Base-by-base conservation (phyloP, 805 yeast species). In the Schwanniomyces sp. region DNA sequence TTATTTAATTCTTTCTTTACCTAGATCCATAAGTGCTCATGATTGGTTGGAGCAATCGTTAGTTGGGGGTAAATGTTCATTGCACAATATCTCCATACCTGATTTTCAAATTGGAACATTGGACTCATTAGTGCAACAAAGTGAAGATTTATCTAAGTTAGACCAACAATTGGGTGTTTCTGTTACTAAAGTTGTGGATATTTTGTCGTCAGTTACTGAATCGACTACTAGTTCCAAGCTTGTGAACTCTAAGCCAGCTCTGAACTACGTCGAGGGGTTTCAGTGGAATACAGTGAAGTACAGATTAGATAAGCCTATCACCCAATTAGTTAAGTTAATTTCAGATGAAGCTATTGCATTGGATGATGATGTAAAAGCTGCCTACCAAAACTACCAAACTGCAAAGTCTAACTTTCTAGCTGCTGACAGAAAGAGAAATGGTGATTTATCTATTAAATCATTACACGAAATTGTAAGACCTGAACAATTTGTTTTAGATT, bases 101-200 rank as follows among this genome's bases (percentile, higher is more conserved):
- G 82, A 78, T 52, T 92, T 94, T 69, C 92, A 94, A 67, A 89
- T 94, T 52, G 97, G 97, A 26, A 91, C 98, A 10, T 79, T 94
- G 62, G 99, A 94, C 68, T 85, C 91, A 27, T 78, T 94, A 50
- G 95, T 94, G 46, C 84, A 86, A 57, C 91, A 91, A 68, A 83
- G 91, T 64, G 99, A 94, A 60, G 98, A 92, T 61, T 78, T 94
- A 48, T 72, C 81, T 37, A 91, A 90, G 64, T 72, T 85, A 46
- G 99, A 94, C 69, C 72, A 73, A n/a, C 94, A 89, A 67, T 77
- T 92, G 62, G 80, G 79, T 38, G 70, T 75, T 7, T 80, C 94
- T 6, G 81, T 91, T 11, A 63, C 72, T 24, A 95, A 95, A 67
- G 82, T 86, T 28, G 77, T 86, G 46, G 99, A 94, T 56, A 80